These are phyloP conservation scores for Capsella rubella DNA, from an alignment of 441 rosid genomes.

Conservation along the genomic window DNA sequence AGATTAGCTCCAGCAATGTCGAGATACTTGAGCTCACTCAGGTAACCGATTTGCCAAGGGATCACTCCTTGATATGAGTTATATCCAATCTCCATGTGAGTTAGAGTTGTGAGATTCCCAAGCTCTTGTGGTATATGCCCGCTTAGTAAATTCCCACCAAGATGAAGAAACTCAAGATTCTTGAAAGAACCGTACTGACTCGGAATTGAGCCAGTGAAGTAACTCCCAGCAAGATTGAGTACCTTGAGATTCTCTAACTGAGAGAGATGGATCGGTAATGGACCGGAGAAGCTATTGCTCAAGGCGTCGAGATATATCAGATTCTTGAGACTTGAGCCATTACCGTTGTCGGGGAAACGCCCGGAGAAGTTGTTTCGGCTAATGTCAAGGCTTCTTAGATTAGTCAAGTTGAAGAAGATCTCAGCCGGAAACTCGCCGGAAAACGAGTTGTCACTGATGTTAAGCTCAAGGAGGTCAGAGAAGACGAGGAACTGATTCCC, in stretches of 20 bases:
- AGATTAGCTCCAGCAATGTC: constrained; percentile 88
- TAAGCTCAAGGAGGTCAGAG: constrained; percentile 70
- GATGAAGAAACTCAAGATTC: constrained; percentile 76
- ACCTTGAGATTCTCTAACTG: constrained; percentile 61
- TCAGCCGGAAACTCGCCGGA: constrained; percentile 69
- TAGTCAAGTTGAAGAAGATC: constrained; percentile 65
- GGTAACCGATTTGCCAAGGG: constrained; percentile 78
- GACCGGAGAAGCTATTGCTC: constrained; percentile 92
- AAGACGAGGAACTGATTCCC: constrained; percentile 59
- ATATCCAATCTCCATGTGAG: constrained; percentile 97
- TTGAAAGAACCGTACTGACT: constrained; percentile 71
- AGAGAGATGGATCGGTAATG: constrained; percentile 66
- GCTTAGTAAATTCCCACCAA: constrained; percentile 77
- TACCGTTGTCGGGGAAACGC: constrained; percentile 51
- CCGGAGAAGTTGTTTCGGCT: constrained; percentile 90
- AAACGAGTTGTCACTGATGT: constrained; percentile 80
- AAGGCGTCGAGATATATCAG: constrained; percentile 75
- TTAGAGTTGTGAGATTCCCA: constrained; percentile 67
- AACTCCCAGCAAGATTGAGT: constrained; percentile 94
- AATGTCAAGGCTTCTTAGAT: constrained; percentile 71
- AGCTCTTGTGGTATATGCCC: constrained; percentile 75
- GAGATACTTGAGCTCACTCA: constrained; percentile 81
- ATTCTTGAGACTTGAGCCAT: constrained; percentile 53
- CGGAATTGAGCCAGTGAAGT: constrained; percentile 86
- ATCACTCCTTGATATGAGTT: constrained; percentile 74